Conservation (phyloP, 495 filamentous ascomycete species). For the Talaromyces proteolyticus region DNA sequence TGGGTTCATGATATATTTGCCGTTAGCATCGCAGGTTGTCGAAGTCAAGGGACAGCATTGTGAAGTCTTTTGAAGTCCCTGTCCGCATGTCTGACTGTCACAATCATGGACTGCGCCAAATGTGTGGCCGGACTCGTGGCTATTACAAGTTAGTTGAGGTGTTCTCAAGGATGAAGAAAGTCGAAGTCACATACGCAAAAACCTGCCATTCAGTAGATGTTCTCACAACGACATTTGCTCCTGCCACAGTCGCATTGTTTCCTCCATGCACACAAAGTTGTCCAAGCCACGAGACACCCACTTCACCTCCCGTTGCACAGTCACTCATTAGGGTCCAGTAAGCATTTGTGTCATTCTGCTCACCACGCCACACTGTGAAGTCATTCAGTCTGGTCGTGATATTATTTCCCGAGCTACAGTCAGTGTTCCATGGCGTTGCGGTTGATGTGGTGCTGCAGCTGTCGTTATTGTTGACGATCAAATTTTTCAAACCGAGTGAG, state of each 20-base stretch:
- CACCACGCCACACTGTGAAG: constrained; percentile 84
- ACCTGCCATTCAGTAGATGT: constrained; percentile 90
- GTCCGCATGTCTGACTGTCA: constrained; percentile 55
- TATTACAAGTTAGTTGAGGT: constrained; percentile 1
- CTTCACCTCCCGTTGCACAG: constrained; percentile 79
- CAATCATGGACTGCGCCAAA: constrained; percentile 98
- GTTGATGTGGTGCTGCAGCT: constrained; percentile 63
- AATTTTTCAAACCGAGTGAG: constrained; percentile 78
- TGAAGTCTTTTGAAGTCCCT: constrained; percentile 55
- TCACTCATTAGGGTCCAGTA: constrained; percentile 92
- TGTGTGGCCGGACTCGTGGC: constrained; percentile 87
- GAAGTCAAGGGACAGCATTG: constrained; percentile 80
- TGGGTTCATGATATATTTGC: constrained; percentile 91
- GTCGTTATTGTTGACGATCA: constrained; percentile 62
- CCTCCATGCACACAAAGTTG: constrained; percentile 70
- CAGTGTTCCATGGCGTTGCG: constrained; percentile 74
- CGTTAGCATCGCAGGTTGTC: constrained; percentile 67
- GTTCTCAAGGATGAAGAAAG: neutral
- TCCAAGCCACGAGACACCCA: constrained; percentile 90
- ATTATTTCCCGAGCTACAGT: constrained; percentile 53
- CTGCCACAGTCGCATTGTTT: constrained; percentile 50
- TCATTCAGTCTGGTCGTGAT: constrained; percentile 79
- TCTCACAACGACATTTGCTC: constrained; percentile 84
- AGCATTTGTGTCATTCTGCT: constrained; percentile 68
- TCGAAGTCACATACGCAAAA: constrained; percentile 50